A percentile compares a stretch with the other conserved stretches of the same genome.
Conservation (phyloP, 805 yeast species). For the Nakazawaea ambrosiae region DNA sequence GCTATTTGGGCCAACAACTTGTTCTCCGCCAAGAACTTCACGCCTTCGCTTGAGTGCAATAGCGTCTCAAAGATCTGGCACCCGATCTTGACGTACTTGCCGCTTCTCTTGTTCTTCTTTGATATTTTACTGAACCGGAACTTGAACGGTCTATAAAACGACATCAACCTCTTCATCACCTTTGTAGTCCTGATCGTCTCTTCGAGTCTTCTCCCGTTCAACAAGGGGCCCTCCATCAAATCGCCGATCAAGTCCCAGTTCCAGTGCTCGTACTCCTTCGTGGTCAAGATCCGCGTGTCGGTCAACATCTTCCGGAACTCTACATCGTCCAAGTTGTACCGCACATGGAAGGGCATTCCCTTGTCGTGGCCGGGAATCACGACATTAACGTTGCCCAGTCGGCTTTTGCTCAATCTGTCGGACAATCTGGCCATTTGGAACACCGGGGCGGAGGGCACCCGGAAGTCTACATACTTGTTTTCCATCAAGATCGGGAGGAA, state of each 20-base stretch:
- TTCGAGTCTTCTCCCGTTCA: slow-evolving; percentile 63
- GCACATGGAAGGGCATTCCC: neutral
- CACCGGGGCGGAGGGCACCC: slow-evolving; percentile 28
- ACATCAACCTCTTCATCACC: slow-evolving; percentile 73
- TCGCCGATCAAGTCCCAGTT: slow-evolving; percentile 72
- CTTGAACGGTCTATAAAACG: slow-evolving; percentile 90
- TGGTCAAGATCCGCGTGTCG: slow-evolving; percentile 64
- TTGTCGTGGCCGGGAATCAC: slow-evolving; percentile 10
- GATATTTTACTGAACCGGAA: slow-evolving; percentile 56
- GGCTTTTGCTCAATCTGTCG: slow-evolving; percentile 29
- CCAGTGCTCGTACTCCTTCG: slow-evolving; percentile 82
- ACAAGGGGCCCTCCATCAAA: slow-evolving; percentile 78
- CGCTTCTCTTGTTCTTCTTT: slow-evolving; percentile 41
- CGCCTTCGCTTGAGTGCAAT: slow-evolving; percentile 58
- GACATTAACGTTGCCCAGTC: slow-evolving; percentile 20
- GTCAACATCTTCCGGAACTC: slow-evolving; percentile 60
- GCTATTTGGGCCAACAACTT: slow-evolving; percentile 84
- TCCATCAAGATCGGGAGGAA: slow-evolving; percentile 3
- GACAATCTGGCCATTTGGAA: slow-evolving; percentile 42
- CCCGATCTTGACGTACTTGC: slow-evolving; percentile 63
- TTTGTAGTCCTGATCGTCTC: slow-evolving; percentile 76
- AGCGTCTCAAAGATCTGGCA: slow-evolving; percentile 65
- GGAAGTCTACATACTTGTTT: slow-evolving; percentile 1
- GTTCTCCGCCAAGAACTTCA: slow-evolving; percentile 56
- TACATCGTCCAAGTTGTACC: slow-evolving; percentile 41